A percentile compares a stretch with the other conserved stretches of the same genome.
phyloP scores from a whole-genome alignment of 2,329 filamentous ascomycete genomes.

The Byssoonygena ceratinophila region DNA sequence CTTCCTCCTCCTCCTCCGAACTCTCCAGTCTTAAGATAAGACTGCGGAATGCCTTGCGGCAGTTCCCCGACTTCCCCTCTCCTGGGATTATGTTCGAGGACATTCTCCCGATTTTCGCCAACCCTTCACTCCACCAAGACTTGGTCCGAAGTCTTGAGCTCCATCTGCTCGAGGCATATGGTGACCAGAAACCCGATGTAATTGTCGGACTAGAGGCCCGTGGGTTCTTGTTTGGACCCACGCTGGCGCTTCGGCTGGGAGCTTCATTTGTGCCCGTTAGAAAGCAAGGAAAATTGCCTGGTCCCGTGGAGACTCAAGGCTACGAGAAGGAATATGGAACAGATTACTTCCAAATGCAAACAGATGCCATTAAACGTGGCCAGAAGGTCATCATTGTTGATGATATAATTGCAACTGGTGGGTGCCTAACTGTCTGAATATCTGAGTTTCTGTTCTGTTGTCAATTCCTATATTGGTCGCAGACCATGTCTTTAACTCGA shows the following conservation, averaged over 20 bases:
- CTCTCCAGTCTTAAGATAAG: slow-evolving; percentile 54
- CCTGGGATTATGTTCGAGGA: slow-evolving; percentile 94
- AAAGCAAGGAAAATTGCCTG: slow-evolving; percentile 92
- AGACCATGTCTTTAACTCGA: neutral
- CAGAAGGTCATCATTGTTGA: slow-evolving; percentile 90
- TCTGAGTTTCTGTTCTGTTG: neutral
- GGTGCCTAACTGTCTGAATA: slow-evolving; percentile 11
- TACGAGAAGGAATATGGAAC: slow-evolving; percentile 95
- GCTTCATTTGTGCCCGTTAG: slow-evolving; percentile 85
- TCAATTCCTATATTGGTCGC: neutral
- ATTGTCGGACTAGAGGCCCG: slow-evolving; percentile 88
- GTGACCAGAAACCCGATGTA: slow-evolving; percentile 62
- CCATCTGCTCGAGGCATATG: slow-evolving; percentile 58
- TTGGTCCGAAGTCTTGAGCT: slow-evolving; percentile 79
- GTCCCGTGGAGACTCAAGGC: slow-evolving; percentile 69
- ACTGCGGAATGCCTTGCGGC: slow-evolving; percentile 63
- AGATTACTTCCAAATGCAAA: slow-evolving; percentile 94
- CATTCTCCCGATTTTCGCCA: slow-evolving; percentile 89
- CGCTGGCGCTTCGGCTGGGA: slow-evolving; percentile 69
- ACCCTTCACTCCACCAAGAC: slow-evolving; percentile 59
- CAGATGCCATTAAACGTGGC: slow-evolving; percentile 68
- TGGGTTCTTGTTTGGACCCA: slow-evolving; percentile 90
- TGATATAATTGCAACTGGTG: slow-evolving; percentile 97
- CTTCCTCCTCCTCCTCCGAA: slow-evolving; percentile 43
- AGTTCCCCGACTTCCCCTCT: slow-evolving; percentile 84